Base-by-base conservation (phyloP, 2,329 filamentous ascomycete genomes). In the Chaetomium sp. region DNA sequence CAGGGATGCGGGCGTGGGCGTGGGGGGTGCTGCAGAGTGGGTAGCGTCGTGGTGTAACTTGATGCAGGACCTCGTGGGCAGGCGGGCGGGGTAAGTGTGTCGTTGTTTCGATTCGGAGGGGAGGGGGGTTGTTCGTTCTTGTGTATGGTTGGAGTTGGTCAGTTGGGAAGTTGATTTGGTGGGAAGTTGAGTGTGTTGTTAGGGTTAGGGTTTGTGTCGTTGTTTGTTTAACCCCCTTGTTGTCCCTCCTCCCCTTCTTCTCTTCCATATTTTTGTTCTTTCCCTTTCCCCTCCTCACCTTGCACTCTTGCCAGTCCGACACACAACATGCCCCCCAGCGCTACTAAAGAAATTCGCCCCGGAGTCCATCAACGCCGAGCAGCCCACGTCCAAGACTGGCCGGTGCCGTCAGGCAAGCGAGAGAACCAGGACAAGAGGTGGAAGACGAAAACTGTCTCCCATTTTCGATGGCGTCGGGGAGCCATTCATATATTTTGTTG, bases 361-460 rank as follows among this genome's bases (percentile, higher is more conserved):
- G 0, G 80, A 81, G 3, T 76, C 76, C n/a, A 80, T 75, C 4
- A 89, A 62, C 0, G 84, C 9, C 81, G 80, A 37, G 81, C 80
- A 4, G 80, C 72, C 3, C 86, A 87, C 0, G 85, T 87, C 10
- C 90, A 72, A 0, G 87, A 87, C 65, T 89, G 87, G 0, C 86
- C 86, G 0, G 86, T 86, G 0, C 87, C 87, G 61, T 87, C 85
- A 63, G 89, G n/a, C n/a, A n/a, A n/a, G n/a, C n/a, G n/a, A n/a
- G n/a, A n/a, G n/a, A n/a, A n/a, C n/a, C n/a, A n/a, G n/a, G n/a
- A n/a, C n/a, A n/a, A n/a, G n/a, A n/a, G n/a, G n/a, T n/a, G n/a
- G n/a, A n/a, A n/a, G n/a, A n/a, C n/a, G n/a, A n/a, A n/a, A n/a
- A n/a, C n/a, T n/a, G n/a, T n/a, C n/a, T n/a, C n/a, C n/a, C n/a